Evolutionary conservation across 2,329 filamentous ascomycete species (phyloP), one percentile per base, ranked within the genome.

Genomic region (Alternaria sp.): DNA sequence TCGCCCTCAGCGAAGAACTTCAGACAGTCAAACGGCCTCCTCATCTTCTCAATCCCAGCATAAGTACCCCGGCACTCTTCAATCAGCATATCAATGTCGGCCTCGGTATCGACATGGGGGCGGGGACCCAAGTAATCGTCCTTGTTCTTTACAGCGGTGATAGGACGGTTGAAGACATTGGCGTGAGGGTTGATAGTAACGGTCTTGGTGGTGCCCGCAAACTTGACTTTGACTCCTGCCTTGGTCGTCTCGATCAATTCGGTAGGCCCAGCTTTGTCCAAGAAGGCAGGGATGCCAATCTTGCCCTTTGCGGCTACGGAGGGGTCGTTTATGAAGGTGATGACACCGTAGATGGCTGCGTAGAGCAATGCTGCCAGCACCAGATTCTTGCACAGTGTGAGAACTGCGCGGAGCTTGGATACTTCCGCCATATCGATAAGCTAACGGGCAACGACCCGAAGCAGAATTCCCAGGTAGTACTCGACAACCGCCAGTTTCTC

Each of bases 131-230:
- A 70, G 66, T 81, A 87, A 67, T 84, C 83, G 70, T 86, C 85
- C 66, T 82, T 83, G 51, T 80, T 75, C 41, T 80, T 75, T 53
- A 85, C 84, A 27, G 83, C 80, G 63, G 81, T 84, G 60, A 82
- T 77, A 9, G 84, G 84, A 48, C 84, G 78, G 66, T 86, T 84
- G 74, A 85, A 85, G 75, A 84, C 83, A 74, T 85, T 85, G 64
- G 82, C 84, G 70, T 84, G 76, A 11, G 81, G 79, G 63, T 85
- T 84, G 71, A 85, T 83, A 56, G 81, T 83, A 62, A 81, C 74
- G 27, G 76, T 75, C 65, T 77, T 78, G 62, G 76, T 66, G 61
- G 79, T 74, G 60, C 80, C 77, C 41, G 78, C 73, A 60, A 82
- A 77, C 69, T 82, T 81, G 74, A 82, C 74, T 61, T 79, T 74